Evolutionary conservation across 2,329 filamentous ascomycete genomes (phyloP).

Genomic region (Trichophyton benhamiae): DNA sequence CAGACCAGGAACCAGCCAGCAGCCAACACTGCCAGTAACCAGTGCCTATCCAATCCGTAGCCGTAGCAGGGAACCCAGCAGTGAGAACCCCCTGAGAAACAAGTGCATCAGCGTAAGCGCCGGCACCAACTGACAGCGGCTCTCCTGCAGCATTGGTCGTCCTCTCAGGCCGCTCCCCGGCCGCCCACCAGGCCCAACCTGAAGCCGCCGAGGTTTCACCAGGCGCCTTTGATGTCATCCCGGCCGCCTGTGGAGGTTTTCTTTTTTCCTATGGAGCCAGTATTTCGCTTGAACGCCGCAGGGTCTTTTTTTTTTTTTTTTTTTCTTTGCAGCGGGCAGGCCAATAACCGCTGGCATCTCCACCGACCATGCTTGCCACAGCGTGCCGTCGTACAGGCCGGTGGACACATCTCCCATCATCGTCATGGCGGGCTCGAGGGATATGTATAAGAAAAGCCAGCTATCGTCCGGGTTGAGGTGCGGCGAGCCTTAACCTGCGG

Average conservation of each 20-base stretch:
- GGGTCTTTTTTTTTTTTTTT: neutral
- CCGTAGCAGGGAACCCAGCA: too few species aligned
- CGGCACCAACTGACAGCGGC: neutral
- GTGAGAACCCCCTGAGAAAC: too few species aligned
- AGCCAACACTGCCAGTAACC: too few species aligned
- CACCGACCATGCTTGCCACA: slow-evolving; percentile 17
- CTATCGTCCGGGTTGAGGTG: neutral
- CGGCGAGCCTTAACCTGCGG: neutral
- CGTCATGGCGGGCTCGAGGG: neutral
- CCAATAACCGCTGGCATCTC: slow-evolving; percentile 47
- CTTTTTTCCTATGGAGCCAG: neutral
- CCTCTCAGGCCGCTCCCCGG: neutral
- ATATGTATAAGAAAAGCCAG: neutral
- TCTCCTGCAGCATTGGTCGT: neutral
- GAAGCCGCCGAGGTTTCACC: slow-evolving; percentile 9
- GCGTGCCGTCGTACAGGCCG: neutral
- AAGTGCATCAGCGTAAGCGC: neutral
- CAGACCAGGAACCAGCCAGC: too few species aligned
- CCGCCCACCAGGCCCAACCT: neutral
- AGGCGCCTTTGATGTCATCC: slow-evolving; percentile 11
- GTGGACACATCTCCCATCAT: neutral
- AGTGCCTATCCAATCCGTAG: too few species aligned
- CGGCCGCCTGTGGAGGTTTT: neutral
- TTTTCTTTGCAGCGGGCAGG: neutral
- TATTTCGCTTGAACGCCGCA: neutral